These are phyloP conservation scores for Berkeleyomyces basicola DNA, from an alignment of 2,329 filamentous ascomycete genomes.

Conservation along the genomic window DNA sequence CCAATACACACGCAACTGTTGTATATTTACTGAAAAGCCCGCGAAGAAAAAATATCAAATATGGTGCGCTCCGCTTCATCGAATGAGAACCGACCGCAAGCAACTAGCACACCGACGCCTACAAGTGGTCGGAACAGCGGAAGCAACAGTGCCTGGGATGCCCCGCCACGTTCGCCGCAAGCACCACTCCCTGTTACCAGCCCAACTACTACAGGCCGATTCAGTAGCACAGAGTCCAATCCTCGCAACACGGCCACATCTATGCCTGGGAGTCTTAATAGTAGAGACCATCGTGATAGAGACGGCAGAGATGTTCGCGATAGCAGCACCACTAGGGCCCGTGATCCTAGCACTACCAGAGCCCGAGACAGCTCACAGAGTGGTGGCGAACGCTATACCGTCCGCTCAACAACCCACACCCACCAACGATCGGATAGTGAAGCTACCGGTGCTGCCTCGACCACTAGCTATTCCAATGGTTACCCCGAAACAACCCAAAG, in stretches of 20 bases:
- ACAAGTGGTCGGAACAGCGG: constrained; percentile 19
- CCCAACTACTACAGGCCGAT: constrained; percentile 30
- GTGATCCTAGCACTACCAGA: constrained; percentile 16
- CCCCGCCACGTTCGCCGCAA: constrained; percentile 12
- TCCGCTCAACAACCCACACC: constrained; percentile 38
- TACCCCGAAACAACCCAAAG: constrained; percentile 63
- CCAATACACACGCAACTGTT: not conserved
- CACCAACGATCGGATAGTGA: constrained; percentile 56
- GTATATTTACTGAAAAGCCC: constrained; percentile 17
- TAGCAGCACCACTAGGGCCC: not conserved
- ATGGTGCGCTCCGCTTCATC: constrained; percentile 71
- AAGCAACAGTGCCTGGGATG: constrained; percentile 39
- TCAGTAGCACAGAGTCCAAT: constrained; percentile 32
- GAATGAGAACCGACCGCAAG: constrained; percentile 41
- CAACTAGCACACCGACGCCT: constrained; percentile 41
- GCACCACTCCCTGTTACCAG: not conserved
- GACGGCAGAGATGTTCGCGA: constrained; percentile 6
- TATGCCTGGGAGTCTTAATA: constrained; percentile 23
- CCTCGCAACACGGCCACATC: constrained; percentile 21
- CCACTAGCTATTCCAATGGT: constrained; percentile 66
- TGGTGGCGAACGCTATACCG: constrained; percentile 26
- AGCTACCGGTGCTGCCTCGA: constrained; percentile 55
- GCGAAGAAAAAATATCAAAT: constrained; percentile 77
- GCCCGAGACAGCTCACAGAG: constrained; percentile 35
- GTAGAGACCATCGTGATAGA: constrained; percentile 14